phyloP scores from a whole-genome alignment of 139 green algal species.

The Haematococcus lacustris region DNA sequence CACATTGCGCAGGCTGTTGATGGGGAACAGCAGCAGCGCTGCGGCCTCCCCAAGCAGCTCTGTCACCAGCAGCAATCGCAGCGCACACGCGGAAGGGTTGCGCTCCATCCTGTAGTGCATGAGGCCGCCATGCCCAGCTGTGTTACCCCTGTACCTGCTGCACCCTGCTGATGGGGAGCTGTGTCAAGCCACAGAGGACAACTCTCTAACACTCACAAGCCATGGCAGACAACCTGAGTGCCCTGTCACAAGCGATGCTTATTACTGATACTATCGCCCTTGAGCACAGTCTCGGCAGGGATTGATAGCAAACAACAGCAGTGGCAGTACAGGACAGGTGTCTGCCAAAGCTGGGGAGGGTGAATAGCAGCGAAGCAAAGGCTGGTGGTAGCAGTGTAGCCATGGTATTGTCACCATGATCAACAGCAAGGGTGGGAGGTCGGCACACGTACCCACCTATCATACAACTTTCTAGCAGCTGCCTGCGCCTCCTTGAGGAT shows the following conservation, averaged over 20 bases:
- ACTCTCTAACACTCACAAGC: not conserved
- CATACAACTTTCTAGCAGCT: slow-evolving; percentile 9
- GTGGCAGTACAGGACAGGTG: too few species aligned
- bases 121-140: not conserved
- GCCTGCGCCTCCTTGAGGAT: slow-evolving; percentile 7
- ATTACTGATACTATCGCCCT: not conserved
- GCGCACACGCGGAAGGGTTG: too few species aligned
- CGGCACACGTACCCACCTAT: not conserved
- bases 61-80: not conserved
- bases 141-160: not conserved
- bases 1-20: slow-evolving; percentile 38
- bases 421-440: not conserved
- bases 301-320: too few species aligned
- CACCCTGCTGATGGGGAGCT: not conserved
- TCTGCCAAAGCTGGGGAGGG: too few species aligned
- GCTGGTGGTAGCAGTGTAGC: not conserved
- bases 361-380: too few species aligned
- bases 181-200: not conserved
- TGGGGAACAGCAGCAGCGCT: slow-evolving; percentile 31
- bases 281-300: too few species aligned
- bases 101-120: not conserved
- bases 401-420: not conserved
- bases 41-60: slow-evolving; percentile 1
- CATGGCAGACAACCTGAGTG: not conserved
- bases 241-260: not conserved